Evolutionary conservation across 805 yeast genomes (phyloP), one percentile per base, ranked within the genome.

Genomic region (Saturnispora sanitii): DNA sequence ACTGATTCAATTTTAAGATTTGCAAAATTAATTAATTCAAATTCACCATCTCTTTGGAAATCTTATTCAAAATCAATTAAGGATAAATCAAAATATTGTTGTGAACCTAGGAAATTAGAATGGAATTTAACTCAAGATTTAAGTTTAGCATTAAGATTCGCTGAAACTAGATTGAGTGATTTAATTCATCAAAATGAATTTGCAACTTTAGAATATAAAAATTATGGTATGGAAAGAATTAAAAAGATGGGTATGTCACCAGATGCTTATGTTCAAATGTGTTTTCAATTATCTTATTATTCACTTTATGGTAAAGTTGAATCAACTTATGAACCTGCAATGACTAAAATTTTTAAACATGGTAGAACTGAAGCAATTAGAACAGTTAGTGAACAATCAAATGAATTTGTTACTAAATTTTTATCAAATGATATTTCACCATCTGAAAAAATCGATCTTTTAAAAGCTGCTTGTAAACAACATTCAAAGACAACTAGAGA

Each of bases 281-380:
- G 87, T 19, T 85, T 86, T 67, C 96, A 87, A 61, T 84, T 92
- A 7, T 86, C 95, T 4, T 87, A 86, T 60, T 87, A 84, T 55
- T 94, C 95, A 0, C 68, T 87, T 29, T 87, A 87, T 56, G 96
- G 96, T 37, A 83, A 82, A 55, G 90, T 86, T 30, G 96, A 86
- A 60, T 83, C 94, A 48, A 85, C 95, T 5, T 87, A 87, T 58
- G 96, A 87, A 62, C 96, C 96, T 2, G 95, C 95, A 7, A 87
- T 87, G 96, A 88, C 96, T 4, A 87, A 87, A 59, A 67, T 67
- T 44, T 87, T 79, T 57, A 70, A 80, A 47, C 95, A 87, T 56
- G 96, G 96, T 9, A 73, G 96, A 58, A 87, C 96, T 1, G 96
- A 87, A 60, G 94, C 95, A 3, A 77, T 87, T 42, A 70, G 96